Conservation (phyloP, 441 rosid species). For the Capsella rubella region DNA sequence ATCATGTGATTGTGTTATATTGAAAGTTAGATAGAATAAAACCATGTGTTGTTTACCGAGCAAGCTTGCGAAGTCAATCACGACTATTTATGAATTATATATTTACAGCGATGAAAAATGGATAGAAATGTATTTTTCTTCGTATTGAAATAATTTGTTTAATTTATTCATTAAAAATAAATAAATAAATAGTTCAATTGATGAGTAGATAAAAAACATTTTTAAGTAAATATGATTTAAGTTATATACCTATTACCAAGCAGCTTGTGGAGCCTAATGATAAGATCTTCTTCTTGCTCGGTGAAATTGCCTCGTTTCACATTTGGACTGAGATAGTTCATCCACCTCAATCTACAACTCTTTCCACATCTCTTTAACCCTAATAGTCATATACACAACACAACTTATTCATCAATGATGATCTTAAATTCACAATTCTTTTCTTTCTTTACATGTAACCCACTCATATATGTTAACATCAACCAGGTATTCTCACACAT, state of each 20-base stretch:
- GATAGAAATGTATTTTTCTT: not conserved
- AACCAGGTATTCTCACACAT: not conserved
- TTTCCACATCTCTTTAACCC: conserved; percentile 72
- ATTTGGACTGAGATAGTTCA: conserved; percentile 69
- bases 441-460: not conserved
- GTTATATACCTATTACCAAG: conserved; percentile 70
- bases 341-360: conserved; percentile 80
- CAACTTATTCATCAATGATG: not conserved
- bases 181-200: not conserved
- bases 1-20: not conserved
- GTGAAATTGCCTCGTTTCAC: conserved; percentile 64
- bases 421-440: not conserved
- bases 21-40: conserved; percentile 13
- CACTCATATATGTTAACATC: not conserved
- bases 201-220: not conserved
- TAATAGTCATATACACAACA: conserved; percentile 17
- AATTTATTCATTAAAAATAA: too few relatives aligned
- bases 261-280: conserved; percentile 71
- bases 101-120: conserved; percentile 3
- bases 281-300: conserved; percentile 75
- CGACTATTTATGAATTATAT: not conserved
- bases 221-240: not conserved
- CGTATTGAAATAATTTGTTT: not conserved
- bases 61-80: conserved; percentile 13
- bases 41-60: conserved; percentile 8